Conservation (phyloP, 495 filamentous ascomycete species). For the Daldinia concentrica region DNA sequence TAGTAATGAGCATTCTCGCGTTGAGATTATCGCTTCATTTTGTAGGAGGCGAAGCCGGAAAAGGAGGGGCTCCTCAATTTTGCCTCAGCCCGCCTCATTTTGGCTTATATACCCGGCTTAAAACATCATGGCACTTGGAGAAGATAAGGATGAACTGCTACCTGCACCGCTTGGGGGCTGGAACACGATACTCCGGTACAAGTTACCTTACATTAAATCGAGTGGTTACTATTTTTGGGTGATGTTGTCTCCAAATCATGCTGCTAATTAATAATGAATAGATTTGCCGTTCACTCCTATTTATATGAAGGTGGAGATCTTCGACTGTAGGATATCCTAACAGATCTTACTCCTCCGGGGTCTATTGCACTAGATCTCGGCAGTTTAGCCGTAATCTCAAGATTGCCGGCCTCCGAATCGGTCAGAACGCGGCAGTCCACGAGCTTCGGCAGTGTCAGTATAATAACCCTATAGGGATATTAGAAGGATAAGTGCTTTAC, state of each 20-base stretch:
- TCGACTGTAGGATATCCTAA: neutral
- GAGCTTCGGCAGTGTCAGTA: slow-evolving; percentile 11
- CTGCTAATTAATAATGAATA: neutral
- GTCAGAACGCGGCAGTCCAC: slow-evolving; percentile 23
- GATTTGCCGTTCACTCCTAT: neutral
- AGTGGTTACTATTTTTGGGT: neutral
- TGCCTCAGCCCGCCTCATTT: slow-evolving; percentile 34
- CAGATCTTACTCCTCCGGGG: slow-evolving; percentile 12
- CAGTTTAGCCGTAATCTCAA: slow-evolving; percentile 42
- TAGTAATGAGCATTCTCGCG: neutral
- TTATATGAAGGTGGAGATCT: slow-evolving; percentile 2
- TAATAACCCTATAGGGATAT: neutral
- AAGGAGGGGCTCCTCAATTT: slow-evolving; percentile 35
- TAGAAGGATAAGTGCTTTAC: neutral
- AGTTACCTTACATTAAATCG: slow-evolving; percentile 1
- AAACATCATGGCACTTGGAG: slow-evolving; percentile 33
- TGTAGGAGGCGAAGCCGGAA: slow-evolving; percentile 23
- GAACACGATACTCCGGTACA: neutral
- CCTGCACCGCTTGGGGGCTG: neutral
- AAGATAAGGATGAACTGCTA: slow-evolving; percentile 12
- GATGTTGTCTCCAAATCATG: neutral
- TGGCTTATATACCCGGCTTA: slow-evolving; percentile 43
- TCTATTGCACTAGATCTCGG: neutral
- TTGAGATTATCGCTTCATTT: slow-evolving; percentile 29
- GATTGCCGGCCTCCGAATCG: slow-evolving; percentile 27